These are phyloP conservation scores for Ruellia speciosa DNA, from an alignment of 305 asterid genomes.

Conservation along the genomic window DNA sequence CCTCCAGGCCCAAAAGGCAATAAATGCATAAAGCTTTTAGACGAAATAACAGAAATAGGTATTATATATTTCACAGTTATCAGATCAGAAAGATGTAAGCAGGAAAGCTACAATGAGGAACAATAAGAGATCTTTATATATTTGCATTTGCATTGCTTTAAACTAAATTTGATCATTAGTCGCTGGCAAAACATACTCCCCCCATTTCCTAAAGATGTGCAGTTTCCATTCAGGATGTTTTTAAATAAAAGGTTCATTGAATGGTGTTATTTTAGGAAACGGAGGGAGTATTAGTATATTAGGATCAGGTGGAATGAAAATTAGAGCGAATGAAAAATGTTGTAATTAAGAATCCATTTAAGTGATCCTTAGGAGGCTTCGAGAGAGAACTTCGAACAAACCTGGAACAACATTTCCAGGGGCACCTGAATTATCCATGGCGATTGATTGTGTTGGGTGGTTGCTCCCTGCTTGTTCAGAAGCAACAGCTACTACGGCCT, in stretches of 20 bases:
- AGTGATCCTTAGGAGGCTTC: background rate
- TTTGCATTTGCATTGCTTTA: background rate
- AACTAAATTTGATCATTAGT: background rate
- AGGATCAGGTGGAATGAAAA: background rate
- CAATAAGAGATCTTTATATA: too few species aligned
- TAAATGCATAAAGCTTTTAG: background rate
- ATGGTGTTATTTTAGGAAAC: too few species aligned
- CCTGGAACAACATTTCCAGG: constrained; percentile 51
- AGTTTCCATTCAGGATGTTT: too few species aligned
- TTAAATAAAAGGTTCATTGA: too few species aligned
- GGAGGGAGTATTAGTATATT: too few species aligned
- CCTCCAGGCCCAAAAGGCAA: background rate
- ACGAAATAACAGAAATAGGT: background rate
- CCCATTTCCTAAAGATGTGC: too few species aligned
- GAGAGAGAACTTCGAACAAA: constrained; percentile 25
- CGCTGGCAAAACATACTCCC: background rate
- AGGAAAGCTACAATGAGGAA: too few species aligned
- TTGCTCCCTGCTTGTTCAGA: constrained; percentile 33
- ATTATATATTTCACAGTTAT: too few species aligned
- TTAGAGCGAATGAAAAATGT: background rate
- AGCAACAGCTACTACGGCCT: constrained; percentile 26
- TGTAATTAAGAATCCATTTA: background rate
- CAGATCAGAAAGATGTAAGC: too few species aligned
- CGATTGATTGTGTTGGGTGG: constrained; percentile 40
- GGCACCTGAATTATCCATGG: constrained; percentile 40